Conservation (phyloP, 1,139 yeast species). For the Candida buenavistaensis region DNA sequence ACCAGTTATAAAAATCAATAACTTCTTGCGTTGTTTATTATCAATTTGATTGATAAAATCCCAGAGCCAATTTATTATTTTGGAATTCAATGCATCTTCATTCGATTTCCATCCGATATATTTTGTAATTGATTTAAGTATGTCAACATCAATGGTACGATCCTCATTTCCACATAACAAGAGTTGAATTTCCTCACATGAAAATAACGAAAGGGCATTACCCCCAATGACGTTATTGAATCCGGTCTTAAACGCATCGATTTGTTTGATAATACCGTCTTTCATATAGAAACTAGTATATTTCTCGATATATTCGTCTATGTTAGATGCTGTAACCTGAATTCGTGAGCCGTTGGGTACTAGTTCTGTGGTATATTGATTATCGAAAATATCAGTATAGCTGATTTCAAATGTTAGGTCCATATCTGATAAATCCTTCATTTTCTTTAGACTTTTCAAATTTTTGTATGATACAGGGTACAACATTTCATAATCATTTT, state of each 20-base stretch:
- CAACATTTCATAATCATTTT: constrained; percentile 65
- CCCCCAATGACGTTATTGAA: constrained; percentile 79
- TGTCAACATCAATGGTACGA: constrained; percentile 63
- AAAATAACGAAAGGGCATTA: constrained; percentile 73
- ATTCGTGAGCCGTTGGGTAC: constrained; percentile 55
- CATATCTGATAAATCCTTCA: constrained; percentile 30
- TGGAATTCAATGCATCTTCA: constrained; percentile 34
- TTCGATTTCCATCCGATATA: constrained; percentile 59
- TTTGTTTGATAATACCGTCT: constrained; percentile 52
- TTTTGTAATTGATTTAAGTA: constrained; percentile 68
- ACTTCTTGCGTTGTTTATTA: constrained; percentile 53
- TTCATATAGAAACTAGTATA: constrained; percentile 63
- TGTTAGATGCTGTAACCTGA: constrained; percentile 56
- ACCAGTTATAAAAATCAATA: constrained; percentile 82
- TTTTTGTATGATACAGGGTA: constrained; percentile 68
- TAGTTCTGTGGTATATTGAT: constrained; percentile 45
- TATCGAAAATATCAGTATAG: constrained; percentile 41
- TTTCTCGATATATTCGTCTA: constrained; percentile 57
- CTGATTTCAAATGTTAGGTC: constrained; percentile 42
- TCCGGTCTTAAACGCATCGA: constrained; percentile 63
- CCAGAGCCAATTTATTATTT: constrained; percentile 82
- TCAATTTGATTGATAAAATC: constrained; percentile 53
- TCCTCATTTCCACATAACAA: constrained; percentile 76
- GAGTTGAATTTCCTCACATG: constrained; percentile 78
- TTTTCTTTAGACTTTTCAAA: constrained; percentile 53